Evolutionary conservation across 169 alveolate genomes (phyloP).

Genomic region (Eimeria mitis): DNA sequence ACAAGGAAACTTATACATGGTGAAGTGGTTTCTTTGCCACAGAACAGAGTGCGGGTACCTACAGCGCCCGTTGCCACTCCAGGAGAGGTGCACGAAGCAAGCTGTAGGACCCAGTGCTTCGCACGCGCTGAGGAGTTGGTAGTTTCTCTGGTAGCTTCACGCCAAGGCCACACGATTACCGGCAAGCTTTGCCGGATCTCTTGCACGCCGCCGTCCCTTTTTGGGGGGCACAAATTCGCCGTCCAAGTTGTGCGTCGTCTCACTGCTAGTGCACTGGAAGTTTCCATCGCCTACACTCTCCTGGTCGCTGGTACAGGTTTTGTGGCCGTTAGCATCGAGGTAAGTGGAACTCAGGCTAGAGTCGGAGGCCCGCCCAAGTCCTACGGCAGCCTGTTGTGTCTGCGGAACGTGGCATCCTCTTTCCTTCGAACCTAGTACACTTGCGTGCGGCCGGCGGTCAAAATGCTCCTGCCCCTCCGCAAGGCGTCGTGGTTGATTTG

Average conservation of each 20-base stretch:
- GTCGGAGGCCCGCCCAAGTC: not conserved
- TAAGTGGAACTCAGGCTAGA: not conserved
- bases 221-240: not conserved
- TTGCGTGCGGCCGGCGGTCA: not conserved
- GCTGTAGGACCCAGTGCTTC: not conserved
- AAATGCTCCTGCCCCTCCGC: not conserved
- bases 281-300: not conserved
- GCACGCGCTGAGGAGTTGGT: not conserved
- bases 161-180: conserved; percentile 58
- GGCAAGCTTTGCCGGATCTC: not conserved
- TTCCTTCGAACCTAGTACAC: not conserved
- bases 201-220: conserved; percentile 4
- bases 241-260: not conserved
- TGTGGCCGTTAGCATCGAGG: not conserved
- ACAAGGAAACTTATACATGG: not conserved
- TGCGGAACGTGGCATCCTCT: not conserved
- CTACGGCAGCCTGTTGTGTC: not conserved
- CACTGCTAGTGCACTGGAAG: not conserved
- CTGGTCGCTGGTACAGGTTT: conserved; percentile 13
- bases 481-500: not conserved
- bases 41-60: not conserved
- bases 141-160: not conserved
- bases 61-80: not conserved
- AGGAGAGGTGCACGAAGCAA: not conserved
- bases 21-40: conserved; percentile 5